Evolutionary conservation across 2,329 filamentous ascomycete genomes (phyloP), one percentile per base, ranked within the genome.

Genomic region (Botrytis paeoniae): DNA sequence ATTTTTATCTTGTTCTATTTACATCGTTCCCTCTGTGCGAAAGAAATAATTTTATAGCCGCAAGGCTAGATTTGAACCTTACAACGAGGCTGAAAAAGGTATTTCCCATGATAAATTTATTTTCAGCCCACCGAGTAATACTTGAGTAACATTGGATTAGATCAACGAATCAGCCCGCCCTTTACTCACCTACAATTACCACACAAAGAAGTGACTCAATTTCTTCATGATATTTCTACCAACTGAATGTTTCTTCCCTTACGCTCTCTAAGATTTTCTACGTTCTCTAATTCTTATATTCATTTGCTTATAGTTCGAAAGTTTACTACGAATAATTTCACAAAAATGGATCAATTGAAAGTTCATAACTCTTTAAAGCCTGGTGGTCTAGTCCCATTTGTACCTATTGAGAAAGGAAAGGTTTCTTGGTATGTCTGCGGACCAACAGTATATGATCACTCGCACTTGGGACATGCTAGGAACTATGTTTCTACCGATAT

Each of bases 401-500:
- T 72, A n/a, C 66, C 71, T 37, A 70, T 73, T 62, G 73, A 74
- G 74, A 77, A 74, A 37, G 74, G 68, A 32, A 77, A 77, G 68
- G 69, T 76, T n/a, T 87, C 86, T n/a, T 92, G 91, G 90, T 92
- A 92, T 82, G 88, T 87, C 74, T 92, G 90, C 82, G 90, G 90
- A n/a, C 90, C 90, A 54, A 92, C 90, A 2, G 86, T 89, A 43
- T 91, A 91, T 79, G 90, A 92, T 78, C 88, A 91, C 82, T 84
- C 88, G 68, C 90, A 92, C 83, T 81, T 92, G 48, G 72, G 91
- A 20, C 91, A 93, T 82, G 91, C 90, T 12, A 84, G 91, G 74
- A 93, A 93, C 81, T 93, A 93, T 86, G 90, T 93, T 74, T 89
- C 87, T 73, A 92, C 90, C 20, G 91, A 93, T 82, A 91, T 93